Evolutionary conservation across 108 stramenopile species (phyloP), one percentile per base, ranked within the genome.

Genomic region (Nitzschia sp.): DNA sequence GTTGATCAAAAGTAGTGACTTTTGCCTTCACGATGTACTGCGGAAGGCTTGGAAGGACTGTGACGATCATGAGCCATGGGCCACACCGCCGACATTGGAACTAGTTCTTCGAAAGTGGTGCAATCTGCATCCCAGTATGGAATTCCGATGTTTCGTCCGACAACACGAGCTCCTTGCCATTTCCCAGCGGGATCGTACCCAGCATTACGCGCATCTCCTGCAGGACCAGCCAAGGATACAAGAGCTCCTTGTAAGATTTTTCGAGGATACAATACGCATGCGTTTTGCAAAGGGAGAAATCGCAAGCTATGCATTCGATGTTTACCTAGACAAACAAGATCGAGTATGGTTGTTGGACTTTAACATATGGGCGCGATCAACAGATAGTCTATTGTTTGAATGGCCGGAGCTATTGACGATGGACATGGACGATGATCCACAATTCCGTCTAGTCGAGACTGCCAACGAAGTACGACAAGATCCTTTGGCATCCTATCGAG

Each of bases 81-180:
- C 64, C 6, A 60, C 77, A 18, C 67, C 60, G 13, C 74, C 74
- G 21, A 8, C 5, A 61, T 42, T 78, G 53, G 56, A 92, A 63
- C 68, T 96, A 30, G 88, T 93, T 8, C 68, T 98, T 59, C 76
- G 95, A 42, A 95, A 97, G 71, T 97, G 95, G 96, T 93, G 95
- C 71, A 94, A 95, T 59, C 87, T 97, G 0, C 86, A 95, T 70
- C 90, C 94, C 11, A 86, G 91, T 64, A 95, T 95, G 92, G 95
- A 97, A 70, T 98, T 96, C 80, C 90, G 97, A 9, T 96, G 95
- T 55, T 98, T 98, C 72, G 80, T 98, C 25, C 72, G 84, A 48
- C 60, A 79, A 31, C 70, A 84, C 49, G 74, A 87, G 45, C 38
- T 80, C 42, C 59, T 90, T 33, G 89, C 82, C 34, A 77, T 92